Evolutionary conservation across 2,329 filamentous ascomycete genomes (phyloP).

Genomic region (Stemphylium beticola): DNA sequence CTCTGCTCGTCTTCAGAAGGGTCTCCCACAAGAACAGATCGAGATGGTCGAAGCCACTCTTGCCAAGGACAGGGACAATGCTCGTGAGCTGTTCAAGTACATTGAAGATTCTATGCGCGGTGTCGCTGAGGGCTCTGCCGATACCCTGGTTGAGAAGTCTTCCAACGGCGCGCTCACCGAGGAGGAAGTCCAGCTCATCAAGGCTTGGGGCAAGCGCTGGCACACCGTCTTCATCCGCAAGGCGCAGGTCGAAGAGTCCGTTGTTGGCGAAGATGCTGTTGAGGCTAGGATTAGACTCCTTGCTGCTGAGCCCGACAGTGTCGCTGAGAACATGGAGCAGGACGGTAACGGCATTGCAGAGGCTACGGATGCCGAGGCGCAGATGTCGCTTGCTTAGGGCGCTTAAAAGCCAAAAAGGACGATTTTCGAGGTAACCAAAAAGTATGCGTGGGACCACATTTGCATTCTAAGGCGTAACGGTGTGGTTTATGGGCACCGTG

Average conservation of each 20-base stretch:
- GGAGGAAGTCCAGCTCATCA: slow-evolving; percentile 65
- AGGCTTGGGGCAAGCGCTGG: slow-evolving; percentile 86
- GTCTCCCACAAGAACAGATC: slow-evolving; percentile 63
- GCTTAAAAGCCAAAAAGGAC: not conserved
- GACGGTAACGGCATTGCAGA: slow-evolving; percentile 28
- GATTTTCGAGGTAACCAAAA: not conserved
- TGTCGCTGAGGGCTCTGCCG: slow-evolving; percentile 75
- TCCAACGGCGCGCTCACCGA: slow-evolving; percentile 52
- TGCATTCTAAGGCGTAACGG: slow-evolving; percentile 1
- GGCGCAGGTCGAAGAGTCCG: slow-evolving; percentile 82
- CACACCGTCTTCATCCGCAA: slow-evolving; percentile 81
- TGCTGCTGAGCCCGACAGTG: slow-evolving; percentile 33
- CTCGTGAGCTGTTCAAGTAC: slow-evolving; percentile 78
- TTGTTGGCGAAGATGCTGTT: slow-evolving; percentile 63
- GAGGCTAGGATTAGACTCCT: slow-evolving; percentile 52
- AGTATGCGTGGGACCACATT: slow-evolving; percentile 1
- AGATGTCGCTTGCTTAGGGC: slow-evolving; percentile 21
- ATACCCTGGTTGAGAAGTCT: slow-evolving; percentile 76
- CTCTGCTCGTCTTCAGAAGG: slow-evolving; percentile 64
- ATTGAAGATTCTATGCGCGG: slow-evolving; percentile 79
- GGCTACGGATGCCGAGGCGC: slow-evolving; percentile 34
- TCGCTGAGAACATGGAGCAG: slow-evolving; percentile 28
- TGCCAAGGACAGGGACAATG: slow-evolving; percentile 71
- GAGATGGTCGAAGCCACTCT: slow-evolving; percentile 70
- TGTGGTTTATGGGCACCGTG: not conserved